A percentile compares a stretch with the other conserved stretches of the same genome.
Evolutionary conservation across 2,329 filamentous ascomycete genomes (phyloP).

Genomic region (Sporothrix pallida): DNA sequence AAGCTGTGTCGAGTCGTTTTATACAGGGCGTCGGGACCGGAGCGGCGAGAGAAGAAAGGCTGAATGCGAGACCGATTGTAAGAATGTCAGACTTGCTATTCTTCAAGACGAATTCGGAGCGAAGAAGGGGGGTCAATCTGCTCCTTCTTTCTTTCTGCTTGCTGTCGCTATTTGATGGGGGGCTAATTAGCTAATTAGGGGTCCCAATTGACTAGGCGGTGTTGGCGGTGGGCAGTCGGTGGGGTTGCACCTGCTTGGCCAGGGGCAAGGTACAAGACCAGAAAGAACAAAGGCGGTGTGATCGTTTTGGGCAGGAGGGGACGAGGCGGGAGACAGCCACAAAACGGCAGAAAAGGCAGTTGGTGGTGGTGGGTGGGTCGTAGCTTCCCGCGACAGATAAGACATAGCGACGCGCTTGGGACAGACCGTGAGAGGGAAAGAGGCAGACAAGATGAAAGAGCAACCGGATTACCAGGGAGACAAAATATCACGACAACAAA

Average conservation of each 20-base stretch:
- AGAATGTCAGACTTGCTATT: conserved; percentile 4
- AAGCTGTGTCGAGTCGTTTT: not conserved
- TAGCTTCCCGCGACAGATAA: conserved; percentile 23
- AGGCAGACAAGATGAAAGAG: not conserved
- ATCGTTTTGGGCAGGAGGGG: conserved; percentile 4
- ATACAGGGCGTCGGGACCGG: conserved; percentile 12
- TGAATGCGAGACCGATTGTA: not conserved
- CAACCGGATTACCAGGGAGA: conserved; percentile 12
- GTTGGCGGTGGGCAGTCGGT: conserved; percentile 4
- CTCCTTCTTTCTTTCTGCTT: not conserved
- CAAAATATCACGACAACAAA: conserved; percentile 15
- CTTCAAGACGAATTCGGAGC: conserved; percentile 18
- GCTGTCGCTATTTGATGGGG: not conserved
- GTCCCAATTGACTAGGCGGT: conserved; percentile 7
- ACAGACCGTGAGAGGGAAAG: too few species aligned
- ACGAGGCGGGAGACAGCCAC: not conserved
- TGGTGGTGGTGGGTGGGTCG: conserved; percentile 7
- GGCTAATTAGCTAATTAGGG: not conserved
- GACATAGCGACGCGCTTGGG: conserved; percentile 31
- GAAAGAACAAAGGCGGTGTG: conserved; percentile 31
- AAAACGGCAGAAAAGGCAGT: conserved; percentile 12
- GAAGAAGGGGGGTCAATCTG: not conserved
- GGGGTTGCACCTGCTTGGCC: conserved; percentile 10
- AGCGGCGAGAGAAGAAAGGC: not conserved
- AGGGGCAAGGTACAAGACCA: not conserved